phyloP scores from a whole-genome alignment of 345 rosid genomes.

The Kernera saxatilis region DNA sequence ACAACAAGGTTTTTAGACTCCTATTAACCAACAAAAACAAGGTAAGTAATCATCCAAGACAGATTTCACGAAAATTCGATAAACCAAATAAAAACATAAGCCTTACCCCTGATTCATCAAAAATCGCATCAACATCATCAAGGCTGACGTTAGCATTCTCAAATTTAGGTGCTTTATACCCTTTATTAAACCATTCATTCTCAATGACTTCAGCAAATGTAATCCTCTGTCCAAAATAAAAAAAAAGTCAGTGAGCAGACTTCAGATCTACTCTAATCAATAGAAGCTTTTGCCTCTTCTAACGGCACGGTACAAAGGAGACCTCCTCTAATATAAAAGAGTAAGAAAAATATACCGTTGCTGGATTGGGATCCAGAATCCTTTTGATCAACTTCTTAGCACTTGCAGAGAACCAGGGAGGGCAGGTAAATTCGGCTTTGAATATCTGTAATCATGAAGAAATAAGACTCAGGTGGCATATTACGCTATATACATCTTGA shows the following conservation, averaged over 20 bases:
- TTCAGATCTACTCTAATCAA: not conserved
- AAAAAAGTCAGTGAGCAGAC: not conserved
- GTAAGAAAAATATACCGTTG: constrained; percentile 49
- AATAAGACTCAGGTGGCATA: not conserved
- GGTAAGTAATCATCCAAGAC: constrained; percentile 7
- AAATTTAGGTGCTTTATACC: constrained; percentile 81
- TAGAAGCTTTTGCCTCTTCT: not conserved
- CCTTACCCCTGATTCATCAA: constrained; percentile 71
- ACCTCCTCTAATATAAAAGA: not conserved
- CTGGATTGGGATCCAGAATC: constrained; percentile 89
- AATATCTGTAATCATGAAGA: constrained; percentile 56
- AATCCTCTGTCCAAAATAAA: constrained; percentile 62
- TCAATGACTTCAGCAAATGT: constrained; percentile 71
- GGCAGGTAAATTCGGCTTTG: constrained; percentile 84
- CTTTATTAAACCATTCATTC: constrained; percentile 98
- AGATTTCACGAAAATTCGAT: not conserved
- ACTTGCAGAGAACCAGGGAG: constrained; percentile 97
- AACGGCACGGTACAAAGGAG: not conserved
- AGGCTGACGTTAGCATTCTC: constrained; percentile 71
- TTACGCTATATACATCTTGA: not conserved
- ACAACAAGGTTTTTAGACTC: constrained; percentile 71
- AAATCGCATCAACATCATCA: constrained; percentile 81
- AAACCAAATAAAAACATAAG: not conserved
- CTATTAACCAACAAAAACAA: constrained; percentile 38
- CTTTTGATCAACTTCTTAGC: constrained; percentile 86